Base-by-base conservation (phyloP, 2,329 filamentous ascomycete genomes). In the Pseudogymnoascus sp. region DNA sequence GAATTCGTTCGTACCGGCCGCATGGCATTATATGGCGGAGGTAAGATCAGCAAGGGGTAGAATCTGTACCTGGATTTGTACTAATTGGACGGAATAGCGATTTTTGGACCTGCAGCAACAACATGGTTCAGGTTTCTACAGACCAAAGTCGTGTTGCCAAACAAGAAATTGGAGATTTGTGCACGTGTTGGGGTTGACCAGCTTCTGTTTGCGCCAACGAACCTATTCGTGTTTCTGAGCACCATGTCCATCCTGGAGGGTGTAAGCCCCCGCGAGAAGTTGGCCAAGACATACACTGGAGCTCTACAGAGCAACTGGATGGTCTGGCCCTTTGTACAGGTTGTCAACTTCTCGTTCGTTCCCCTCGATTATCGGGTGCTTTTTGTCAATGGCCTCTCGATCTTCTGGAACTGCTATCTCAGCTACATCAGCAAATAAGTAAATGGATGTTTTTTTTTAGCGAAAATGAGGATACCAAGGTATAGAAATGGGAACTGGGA, bases 1-100 rank as follows among this genome's bases (percentile, higher is more conserved):
- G 89, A 93, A 72, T 70, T 86, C 39, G 78, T 79, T 28, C 85
- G 90, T 62, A 93, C 90, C 31, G 87, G 82, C 10, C 87, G 90
- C 71, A 95, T 96, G 90, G 86, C 86, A 48, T 78, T 88, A 65
- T 95, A 95, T 74, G 90, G 90, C 68, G 90, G 90, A 68, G 80
- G 88, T 90, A 78, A 73, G 84, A 80, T 21, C 28, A 34, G 10
- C 28, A 57, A 34, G 28, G 28, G 51, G 51, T 19, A 54, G 6
- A 23, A 23, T 23, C 45, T 36, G 11, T 13, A n/a, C 34, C 10
- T 37, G 21, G 10, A 51, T 31, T 34, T 21, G 25, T 21, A n/a
- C 67, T 69, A 69, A 69, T 64, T 65, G 63, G 45, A 62, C 43
- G 36, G 37, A 13, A 60, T 69, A 85, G 85, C 78, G 62, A 78